These are phyloP conservation scores for Eremothecium gossypii DNA, from an alignment of 1,139 yeast genomes.

Conservation along the genomic window DNA sequence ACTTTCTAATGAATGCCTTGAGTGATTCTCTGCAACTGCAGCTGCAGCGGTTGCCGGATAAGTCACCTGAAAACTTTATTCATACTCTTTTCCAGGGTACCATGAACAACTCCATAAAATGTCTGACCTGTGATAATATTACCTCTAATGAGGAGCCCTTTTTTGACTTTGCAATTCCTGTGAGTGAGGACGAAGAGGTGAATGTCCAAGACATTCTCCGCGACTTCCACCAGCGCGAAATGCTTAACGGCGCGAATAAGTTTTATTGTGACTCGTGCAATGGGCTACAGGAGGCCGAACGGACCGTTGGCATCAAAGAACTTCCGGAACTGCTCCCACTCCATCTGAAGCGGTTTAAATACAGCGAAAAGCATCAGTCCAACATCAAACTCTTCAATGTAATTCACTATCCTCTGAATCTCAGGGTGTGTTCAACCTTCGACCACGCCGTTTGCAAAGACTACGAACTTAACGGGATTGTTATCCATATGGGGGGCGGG, in stretches of 20 bases:
- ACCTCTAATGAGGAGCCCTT: conserved; percentile 81
- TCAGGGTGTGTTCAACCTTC: conserved; percentile 70
- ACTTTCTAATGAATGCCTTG: conserved; percentile 72
- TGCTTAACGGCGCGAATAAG: conserved; percentile 78
- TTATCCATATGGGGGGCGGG: conserved; percentile 94
- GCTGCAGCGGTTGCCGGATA: conserved; percentile 6
- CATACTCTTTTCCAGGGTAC: conserved; percentile 76
- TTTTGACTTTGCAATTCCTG: conserved; percentile 76
- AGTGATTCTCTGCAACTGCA: conserved; percentile 48
- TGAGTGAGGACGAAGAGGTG: conserved; percentile 52
- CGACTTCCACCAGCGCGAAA: conserved; percentile 78
- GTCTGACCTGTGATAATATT: conserved; percentile 82
- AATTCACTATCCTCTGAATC: conserved; percentile 66
- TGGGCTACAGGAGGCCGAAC: conserved; percentile 89
- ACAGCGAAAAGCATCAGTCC: conserved; percentile 71
- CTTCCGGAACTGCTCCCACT: conserved; percentile 73
- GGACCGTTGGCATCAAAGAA: conserved; percentile 72
- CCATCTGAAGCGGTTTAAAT: conserved; percentile 85
- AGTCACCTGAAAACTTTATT: conserved; percentile 41
- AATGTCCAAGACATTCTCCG: conserved; percentile 68
- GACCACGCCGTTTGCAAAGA: conserved; percentile 37
- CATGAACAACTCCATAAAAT: conserved; percentile 78
- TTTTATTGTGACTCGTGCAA: conserved; percentile 89
- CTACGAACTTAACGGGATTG: conserved; percentile 77
- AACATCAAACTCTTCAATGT: conserved; percentile 83